These are phyloP conservation scores for Aspergillus oerlinghausenensis DNA, from an alignment of 2,329 filamentous ascomycete species.

Conservation along the genomic window DNA sequence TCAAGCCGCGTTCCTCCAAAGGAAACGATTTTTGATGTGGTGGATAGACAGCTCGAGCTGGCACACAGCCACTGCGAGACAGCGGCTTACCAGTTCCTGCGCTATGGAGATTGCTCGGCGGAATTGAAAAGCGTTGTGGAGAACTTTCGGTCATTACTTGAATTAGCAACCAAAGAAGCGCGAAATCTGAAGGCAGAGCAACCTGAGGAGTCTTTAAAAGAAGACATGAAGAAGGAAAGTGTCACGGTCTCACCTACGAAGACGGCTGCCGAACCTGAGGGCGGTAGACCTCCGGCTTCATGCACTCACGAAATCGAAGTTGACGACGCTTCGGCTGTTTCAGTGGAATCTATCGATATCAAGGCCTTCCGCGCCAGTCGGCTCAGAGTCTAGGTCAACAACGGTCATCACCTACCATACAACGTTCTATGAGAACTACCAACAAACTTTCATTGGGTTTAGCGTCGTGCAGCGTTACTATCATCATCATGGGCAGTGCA, in stretches of 20 bases:
- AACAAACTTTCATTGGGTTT: background rate
- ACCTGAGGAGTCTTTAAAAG: slow-evolving; percentile 15
- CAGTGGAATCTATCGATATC: slow-evolving; percentile 33
- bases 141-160: slow-evolving; percentile 60
- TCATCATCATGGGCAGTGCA: background rate
- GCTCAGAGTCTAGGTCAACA: slow-evolving; percentile 13
- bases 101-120: slow-evolving; percentile 75
- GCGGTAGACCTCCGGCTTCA: slow-evolving; percentile 16
- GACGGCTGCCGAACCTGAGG: slow-evolving; percentile 9
- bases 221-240: slow-evolving; percentile 17
- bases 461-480: background rate
- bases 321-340: slow-evolving; percentile 29
- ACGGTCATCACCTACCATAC: background rate
- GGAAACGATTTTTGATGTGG: slow-evolving; percentile 63
- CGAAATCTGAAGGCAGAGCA: slow-evolving; percentile 53
- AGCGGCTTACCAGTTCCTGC: slow-evolving; percentile 83
- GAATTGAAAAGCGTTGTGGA: slow-evolving; percentile 68
- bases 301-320: slow-evolving; percentile 29
- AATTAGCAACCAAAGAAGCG: slow-evolving; percentile 57
- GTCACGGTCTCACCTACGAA: slow-evolving; percentile 4
- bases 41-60: slow-evolving; percentile 74
- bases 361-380: slow-evolving; percentile 30
- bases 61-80: slow-evolving; percentile 79
- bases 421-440: background rate
- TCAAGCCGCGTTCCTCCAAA: slow-evolving; percentile 50